Evolutionary conservation across 1,139 yeast genomes (phyloP), one percentile per base, ranked within the genome.

Genomic region (Saccharomyces hybrid): DNA sequence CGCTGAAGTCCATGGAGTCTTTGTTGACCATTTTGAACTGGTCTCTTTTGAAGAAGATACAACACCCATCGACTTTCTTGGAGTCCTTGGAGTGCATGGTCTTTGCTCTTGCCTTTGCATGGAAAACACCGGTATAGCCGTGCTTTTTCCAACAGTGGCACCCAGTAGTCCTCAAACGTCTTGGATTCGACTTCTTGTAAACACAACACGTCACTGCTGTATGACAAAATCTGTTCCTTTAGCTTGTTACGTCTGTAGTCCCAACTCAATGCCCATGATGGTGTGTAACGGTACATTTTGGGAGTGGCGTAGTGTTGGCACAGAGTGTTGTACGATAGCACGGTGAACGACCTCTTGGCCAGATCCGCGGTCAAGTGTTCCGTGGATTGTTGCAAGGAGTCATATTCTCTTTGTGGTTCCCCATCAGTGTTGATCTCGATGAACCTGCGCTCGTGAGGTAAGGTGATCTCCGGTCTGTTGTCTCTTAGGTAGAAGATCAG

Each of bases 221-320:
- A 80, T 16, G 77, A 75, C 52, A 83, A 68, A 16, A 93, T 78
- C 70, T 93, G 96, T 61, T 85, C 83, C 58, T 84, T 81, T 60
- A 93, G 78, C 51, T 81, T 76, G 56, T 85, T 83, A 67, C 86
- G 82, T 72, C 99, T 84, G 72, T 86, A 90, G n/a, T 86, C 87
- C 98, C 98, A 91, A 53, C 84, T 82, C 59, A 93, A 78, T 5
- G 98, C 99, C 99, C 99, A 93, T 1, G 96, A 83, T 31, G 98
- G 98, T 1, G 98, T 90, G 69, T 88, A 93, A 64, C 88, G 91
- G 70, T 88, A 95, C 86, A 91, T 79, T 70, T 84, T 87, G 21
- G 95, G 80, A 8, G 97, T 90, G 3, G 98, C 98, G 74, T 91
- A 91, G 70, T 87, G 95, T 69, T 93, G 98, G 72, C 99, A 93